Conservation (phyloP, 192 early-diverging fungal genomes). For the Umbelopsis vinacea region DNA sequence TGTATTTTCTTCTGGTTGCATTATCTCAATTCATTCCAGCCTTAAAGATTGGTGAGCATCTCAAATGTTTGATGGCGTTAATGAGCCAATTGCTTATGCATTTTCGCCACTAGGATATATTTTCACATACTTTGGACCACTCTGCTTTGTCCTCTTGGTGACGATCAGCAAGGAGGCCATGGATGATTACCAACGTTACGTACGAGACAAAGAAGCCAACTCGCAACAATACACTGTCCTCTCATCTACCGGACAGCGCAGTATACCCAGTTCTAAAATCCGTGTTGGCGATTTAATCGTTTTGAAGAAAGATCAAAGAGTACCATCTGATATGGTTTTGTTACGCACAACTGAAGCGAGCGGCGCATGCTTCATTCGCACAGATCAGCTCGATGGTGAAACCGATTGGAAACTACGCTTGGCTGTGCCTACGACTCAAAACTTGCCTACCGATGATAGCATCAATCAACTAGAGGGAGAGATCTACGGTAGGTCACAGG, state of each 20-base stretch:
- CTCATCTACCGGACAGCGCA: conserved; percentile 56
- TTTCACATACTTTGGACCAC: conserved; percentile 91
- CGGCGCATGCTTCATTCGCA: conserved; percentile 94
- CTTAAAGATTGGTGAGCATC: conserved; percentile 70
- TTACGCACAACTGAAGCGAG: conserved; percentile 80
- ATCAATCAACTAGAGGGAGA: conserved; percentile 68
- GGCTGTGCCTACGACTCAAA: conserved; percentile 84
- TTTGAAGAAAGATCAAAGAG: conserved; percentile 85
- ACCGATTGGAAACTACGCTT: conserved; percentile 96
- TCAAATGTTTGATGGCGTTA: too few species aligned
- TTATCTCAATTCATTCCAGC: conserved; percentile 91
- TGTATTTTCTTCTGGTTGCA: conserved; percentile 93
- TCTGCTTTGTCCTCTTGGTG: conserved; percentile 87
- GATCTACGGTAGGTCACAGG: conserved; percentile 64
- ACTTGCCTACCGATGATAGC: conserved; percentile 59
- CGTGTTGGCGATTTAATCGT: conserved; percentile 87
- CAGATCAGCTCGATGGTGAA: conserved; percentile 97
- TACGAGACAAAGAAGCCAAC: conserved; percentile 89
- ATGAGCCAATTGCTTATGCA: too few species aligned
- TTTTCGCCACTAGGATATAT: conserved; percentile 64
- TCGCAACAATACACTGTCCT: conserved; percentile 78
- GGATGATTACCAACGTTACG: conserved; percentile 85
- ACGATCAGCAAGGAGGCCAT: conserved; percentile 92
- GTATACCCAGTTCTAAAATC: conserved; percentile 80
- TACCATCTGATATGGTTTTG: conserved; percentile 90